phyloP scores from a whole-genome alignment of 352 stramenopile species.

The Globisporangium alternatum region DNA sequence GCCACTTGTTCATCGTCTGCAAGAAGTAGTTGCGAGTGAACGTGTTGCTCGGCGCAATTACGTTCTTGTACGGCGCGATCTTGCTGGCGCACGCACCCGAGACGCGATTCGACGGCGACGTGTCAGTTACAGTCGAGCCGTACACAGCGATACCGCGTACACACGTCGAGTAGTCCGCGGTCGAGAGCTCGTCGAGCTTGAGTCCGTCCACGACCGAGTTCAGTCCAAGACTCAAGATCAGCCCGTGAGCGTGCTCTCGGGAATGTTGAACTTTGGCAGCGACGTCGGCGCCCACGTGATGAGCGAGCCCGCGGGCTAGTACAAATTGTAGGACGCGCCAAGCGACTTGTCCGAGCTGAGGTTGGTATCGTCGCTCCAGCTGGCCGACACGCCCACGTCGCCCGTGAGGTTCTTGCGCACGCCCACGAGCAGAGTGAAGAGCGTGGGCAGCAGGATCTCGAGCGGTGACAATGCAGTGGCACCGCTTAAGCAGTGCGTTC shows the following conservation, averaged over 20 bases:
- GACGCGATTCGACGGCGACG: slow-evolving; percentile 30
- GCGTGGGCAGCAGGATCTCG: slow-evolving; percentile 44
- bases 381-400: slow-evolving; percentile 46
- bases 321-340: slow-evolving; percentile 49
- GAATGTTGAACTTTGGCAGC: slow-evolving; percentile 40
- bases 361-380: slow-evolving; percentile 39
- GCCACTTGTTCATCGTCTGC: slow-evolving; percentile 44
- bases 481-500: slow-evolving; percentile 62
- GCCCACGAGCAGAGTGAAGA: slow-evolving; percentile 59
- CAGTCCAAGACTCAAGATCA: slow-evolving; percentile 47
- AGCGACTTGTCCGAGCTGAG: slow-evolving; percentile 4
- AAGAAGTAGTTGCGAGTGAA: slow-evolving; percentile 64
- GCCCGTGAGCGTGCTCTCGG: slow-evolving; percentile 51
- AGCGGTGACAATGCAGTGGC: slow-evolving; percentile 46
- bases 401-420: slow-evolving; percentile 50
- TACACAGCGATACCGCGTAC: slow-evolving; percentile 23
- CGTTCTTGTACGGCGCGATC: slow-evolving; percentile 59
- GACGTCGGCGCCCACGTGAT: slow-evolving; percentile 33
- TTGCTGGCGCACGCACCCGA: slow-evolving; percentile 33
- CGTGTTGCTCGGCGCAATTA: slow-evolving; percentile 40
- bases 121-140: slow-evolving; percentile 34
- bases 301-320: slow-evolving; percentile 25
- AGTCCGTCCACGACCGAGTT: slow-evolving; percentile 40
- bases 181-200: slow-evolving; percentile 24
- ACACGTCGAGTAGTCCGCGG: slow-evolving; percentile 26